Percentiles rank a stretch among this genome's conserved stretches.
phyloP scores from a whole-genome alignment of 768 basidiomycete genomes.

The Filobasidium floriforme region DNA sequence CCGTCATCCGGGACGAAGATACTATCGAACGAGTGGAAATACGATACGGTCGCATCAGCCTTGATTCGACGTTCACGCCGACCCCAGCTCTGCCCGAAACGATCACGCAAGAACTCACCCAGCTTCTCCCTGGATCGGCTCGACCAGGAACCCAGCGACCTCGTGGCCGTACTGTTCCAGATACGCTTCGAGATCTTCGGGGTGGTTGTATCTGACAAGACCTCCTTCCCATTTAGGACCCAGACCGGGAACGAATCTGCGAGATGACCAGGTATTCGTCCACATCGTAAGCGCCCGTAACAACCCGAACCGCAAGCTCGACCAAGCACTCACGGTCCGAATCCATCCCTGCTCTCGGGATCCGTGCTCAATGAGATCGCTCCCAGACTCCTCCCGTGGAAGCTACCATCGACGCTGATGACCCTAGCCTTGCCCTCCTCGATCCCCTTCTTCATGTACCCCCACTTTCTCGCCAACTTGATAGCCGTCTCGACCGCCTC shows the following conservation, averaged over 20 bases:
- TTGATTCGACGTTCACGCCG: no score
- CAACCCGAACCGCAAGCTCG: neutral
- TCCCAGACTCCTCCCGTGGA: conserved; percentile 87
- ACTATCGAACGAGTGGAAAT: conserved; percentile 45
- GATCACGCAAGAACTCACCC: conserved; percentile 54
- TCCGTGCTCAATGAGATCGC: conserved; percentile 88
- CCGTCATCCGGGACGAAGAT: conserved; percentile 86
- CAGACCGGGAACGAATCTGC: conserved; percentile 48
- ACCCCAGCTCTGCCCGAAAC: no score
- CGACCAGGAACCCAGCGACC: conserved; percentile 87
- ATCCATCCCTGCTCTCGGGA: conserved; percentile 74
- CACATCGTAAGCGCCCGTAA: neutral
- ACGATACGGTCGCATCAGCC: conserved; percentile 1
- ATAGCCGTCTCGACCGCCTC: conserved; percentile 97
- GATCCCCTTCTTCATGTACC: conserved; percentile 77
- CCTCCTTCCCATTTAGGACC: conserved; percentile 52
- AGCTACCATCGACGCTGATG: conserved; percentile 78
- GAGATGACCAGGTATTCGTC: neutral
- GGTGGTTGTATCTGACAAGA: conserved; percentile 73
- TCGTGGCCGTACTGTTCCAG: conserved; percentile 70
- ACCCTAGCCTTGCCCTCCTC: conserved; percentile 75
- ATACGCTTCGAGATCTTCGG: conserved; percentile 73
- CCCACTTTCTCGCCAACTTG: conserved; percentile 96
- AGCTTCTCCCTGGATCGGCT: conserved; percentile 99
- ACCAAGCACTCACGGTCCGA: conserved; percentile 61